Base-by-base conservation (phyloP, 2,329 filamentous ascomycete species). In the Colletotrichum magnum region DNA sequence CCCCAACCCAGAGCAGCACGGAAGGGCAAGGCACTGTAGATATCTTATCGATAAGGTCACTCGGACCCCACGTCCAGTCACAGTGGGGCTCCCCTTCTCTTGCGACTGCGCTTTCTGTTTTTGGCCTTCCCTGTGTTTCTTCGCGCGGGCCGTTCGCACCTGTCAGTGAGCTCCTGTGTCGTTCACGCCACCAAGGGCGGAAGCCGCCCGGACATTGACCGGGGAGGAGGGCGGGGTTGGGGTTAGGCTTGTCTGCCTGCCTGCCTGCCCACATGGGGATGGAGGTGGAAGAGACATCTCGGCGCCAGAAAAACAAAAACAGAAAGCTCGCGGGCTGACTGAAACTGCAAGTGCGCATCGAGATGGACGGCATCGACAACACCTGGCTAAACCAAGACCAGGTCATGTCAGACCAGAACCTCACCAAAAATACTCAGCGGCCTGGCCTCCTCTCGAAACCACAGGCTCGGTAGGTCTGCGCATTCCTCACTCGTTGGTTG, bases 31-130 rank as follows among this genome's bases (percentile, higher is more conserved):
- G 47, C 10, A 15, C n/a, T 9, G 4, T 50, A 12, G 6, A 18
- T 28, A 7, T 28, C 59, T 60, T 69, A 69, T 69, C 66, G 66
- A 69, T 69, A 69, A 61, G 45, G 36, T n/a, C 10, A 9, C 39
- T 41, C 43, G 18, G 53, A 36, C 41, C 39, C 45, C 9, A 18
- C 26, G 26, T 59, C 39, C 39, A 47, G 36, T 24, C 21, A 36
- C 28, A 45, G 53, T 58, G 60, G 41, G 47, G 18, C 45, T 16
- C 10, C 12, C 15, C 26, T 58, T 32, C 45, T 65, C 13, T n/a
- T 47, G 39, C 13, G 48, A 54, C 13, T 47, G 43, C 51, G 24
- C 60, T 64, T 64, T 57, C 39, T 58, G 59, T 64, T 58, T 57
- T 41, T 26, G 47, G 26, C 18, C 4, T 26, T 47, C 21, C 21